phyloP scores from a whole-genome alignment of 257 asterid species.

The Anisodus acutangulus region DNA sequence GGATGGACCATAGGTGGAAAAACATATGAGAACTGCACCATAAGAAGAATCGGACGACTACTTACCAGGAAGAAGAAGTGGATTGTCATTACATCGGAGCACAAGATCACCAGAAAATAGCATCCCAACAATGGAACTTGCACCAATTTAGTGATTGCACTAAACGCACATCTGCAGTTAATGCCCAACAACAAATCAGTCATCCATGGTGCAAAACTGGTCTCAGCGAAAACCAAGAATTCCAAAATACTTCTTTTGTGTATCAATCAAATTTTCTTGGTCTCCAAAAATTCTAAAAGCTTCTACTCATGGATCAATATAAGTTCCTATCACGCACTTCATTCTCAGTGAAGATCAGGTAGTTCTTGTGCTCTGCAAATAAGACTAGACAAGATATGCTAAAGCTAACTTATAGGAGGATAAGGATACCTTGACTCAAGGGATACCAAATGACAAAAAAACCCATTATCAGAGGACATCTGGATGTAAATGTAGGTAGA shows the following conservation, averaged over 20 bases:
- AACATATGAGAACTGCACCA: constrained; percentile 3
- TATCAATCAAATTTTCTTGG: not conserved
- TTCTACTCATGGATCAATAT: not conserved
- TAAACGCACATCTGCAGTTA: constrained; percentile 77
- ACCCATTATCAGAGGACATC: not conserved
- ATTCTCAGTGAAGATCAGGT: not conserved
- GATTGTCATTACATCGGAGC: constrained; percentile 94
- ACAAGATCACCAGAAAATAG: constrained; percentile 87
- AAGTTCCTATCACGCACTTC: not conserved
- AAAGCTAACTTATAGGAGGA: not conserved
- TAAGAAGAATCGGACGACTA: not conserved
- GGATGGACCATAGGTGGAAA: not conserved
- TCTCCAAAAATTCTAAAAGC: not conserved
- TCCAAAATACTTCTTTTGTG: not conserved
- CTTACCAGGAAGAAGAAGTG: constrained; percentile 98
- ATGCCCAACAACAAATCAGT: not conserved
- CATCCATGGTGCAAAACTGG: constrained; percentile 1
- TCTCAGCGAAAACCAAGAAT: not conserved
- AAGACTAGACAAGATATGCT: not conserved
- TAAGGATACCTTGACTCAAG: not conserved
- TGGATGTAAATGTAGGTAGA: constrained; percentile 14
- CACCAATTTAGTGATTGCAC: constrained; percentile 79
- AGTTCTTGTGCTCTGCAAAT: constrained; percentile 8
- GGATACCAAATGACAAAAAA: constrained; percentile 14
- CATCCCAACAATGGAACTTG: constrained; percentile 81